Percentiles rank a stretch among this genome's conserved stretches.
Evolutionary conservation across 2,329 filamentous ascomycete species (phyloP).

Genomic region (Cytospora paraplurivora): DNA sequence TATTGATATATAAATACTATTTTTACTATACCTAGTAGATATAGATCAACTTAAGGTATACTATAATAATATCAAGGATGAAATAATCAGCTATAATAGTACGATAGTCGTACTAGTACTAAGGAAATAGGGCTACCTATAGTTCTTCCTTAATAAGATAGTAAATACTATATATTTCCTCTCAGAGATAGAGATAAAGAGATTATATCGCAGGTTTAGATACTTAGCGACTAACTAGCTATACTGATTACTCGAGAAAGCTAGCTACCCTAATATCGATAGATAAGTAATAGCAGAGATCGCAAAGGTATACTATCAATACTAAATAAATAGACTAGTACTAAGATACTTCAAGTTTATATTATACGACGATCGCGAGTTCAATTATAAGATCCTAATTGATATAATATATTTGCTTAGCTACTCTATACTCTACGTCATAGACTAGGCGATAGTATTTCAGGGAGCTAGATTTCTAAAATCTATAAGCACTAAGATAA

Average conservation of each 20-base stretch:
- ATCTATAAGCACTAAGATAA: neutral
- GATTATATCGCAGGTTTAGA: too few species aligned
- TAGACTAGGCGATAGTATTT: neutral
- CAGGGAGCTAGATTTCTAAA: neutral
- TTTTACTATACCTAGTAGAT: neutral
- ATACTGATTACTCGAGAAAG: neutral
- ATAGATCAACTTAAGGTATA: neutral
- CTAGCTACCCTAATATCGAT: neutral
- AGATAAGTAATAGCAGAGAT: neutral
- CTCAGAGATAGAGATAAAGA: too few species aligned
- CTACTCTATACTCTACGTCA: neutral
- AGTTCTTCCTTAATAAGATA: too few species aligned
- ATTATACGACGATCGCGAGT: neutral
- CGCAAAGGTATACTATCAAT: constrained; percentile 1
- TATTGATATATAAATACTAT: neutral
- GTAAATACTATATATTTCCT: too few species aligned
- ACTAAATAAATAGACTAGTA: neutral
- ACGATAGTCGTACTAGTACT: neutral
- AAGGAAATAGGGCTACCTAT: neutral
- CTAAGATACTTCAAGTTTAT: neutral
- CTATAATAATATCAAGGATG: neutral
- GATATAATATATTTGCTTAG: constrained; percentile 3
- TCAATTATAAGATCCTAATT: constrained; percentile 3
- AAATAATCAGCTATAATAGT: constrained; percentile 1
- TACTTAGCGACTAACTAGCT: too few species aligned